These are phyloP conservation scores for Epichloe bromicola DNA, from an alignment of 2,329 filamentous ascomycete species.

Conservation along the genomic window DNA sequence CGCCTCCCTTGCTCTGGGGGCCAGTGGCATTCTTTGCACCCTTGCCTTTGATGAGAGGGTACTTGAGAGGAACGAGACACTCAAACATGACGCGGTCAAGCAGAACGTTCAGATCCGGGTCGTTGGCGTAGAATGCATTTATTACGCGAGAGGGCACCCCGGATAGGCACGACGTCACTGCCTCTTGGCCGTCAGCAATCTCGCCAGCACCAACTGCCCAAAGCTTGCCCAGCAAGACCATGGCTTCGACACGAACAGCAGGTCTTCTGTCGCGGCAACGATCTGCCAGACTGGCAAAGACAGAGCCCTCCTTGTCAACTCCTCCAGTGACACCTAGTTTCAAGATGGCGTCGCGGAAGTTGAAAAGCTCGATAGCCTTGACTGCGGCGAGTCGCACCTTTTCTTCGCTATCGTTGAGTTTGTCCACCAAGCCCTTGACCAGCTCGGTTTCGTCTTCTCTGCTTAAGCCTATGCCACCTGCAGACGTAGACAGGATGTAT, in stretches of 20 bases:
- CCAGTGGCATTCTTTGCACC: conserved; percentile 48
- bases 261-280: conserved; percentile 78
- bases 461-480: conserved; percentile 77
- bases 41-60: conserved; percentile 54
- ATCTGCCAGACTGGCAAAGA: conserved; percentile 72
- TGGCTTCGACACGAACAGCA: conserved; percentile 71
- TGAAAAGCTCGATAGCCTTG: conserved; percentile 68
- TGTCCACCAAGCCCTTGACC: conserved; percentile 61
- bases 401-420: conserved; percentile 79
- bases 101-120: conserved; percentile 70
- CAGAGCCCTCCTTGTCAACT: conserved; percentile 61
- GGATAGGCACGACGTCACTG: conserved; percentile 59
- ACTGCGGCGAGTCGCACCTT: conserved; percentile 85
- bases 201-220: conserved; percentile 92
- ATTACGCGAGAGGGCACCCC: conserved; percentile 77
- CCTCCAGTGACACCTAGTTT: conserved; percentile 70
- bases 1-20: conserved; percentile 25
- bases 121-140: conserved; percentile 81
- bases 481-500: conserved; percentile 80
- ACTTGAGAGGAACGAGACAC: conserved; percentile 76
- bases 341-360: conserved; percentile 64
- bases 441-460: conserved; percentile 68
- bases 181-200: conserved; percentile 69
- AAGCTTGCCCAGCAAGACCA: conserved; percentile 69
- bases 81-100: conserved; percentile 80